Base-by-base conservation (phyloP, 805 yeast species). In the Lipomyces starkeyi region DNA sequence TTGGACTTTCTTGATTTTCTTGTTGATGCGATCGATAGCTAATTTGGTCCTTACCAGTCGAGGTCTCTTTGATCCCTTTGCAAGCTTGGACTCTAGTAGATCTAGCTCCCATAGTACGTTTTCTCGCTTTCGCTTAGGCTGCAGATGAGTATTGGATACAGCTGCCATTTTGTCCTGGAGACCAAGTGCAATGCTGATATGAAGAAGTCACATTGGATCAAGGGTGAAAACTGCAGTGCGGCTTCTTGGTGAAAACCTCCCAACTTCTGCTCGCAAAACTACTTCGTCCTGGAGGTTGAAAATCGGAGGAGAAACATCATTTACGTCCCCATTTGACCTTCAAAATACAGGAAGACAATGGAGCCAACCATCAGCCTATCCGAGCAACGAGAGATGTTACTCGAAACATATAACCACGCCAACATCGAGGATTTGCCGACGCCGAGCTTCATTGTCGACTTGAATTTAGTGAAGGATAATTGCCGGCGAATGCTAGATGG, bases 401-500 rank as follows among this genome's bases (percentile, higher is more conserved):
- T 67, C 54, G 47, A 34, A 32, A 49, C 58, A 20, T 67, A 52
- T 60, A 61, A 63, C 25, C 91, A 91, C 2, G 80, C 80, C 71
- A 60, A 75, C 0, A 73, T 86, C 55, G 63, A 76, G 0, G 85
- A 83, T 29, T 76, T 88, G 20, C 88, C 89, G 17, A 87, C 91
- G 0, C 92, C 93, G 3, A 80, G 88, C 0, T 82, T 87, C 64
- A 70, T 87, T 4, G 82, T 88, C 34, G 83, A 86, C 69, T 72
- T 80, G 58, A 63, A 73, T 0, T 76, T 76, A 20, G 83, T 86
- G 71, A 71, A 78, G 43, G 65, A 63, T 20, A 88, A 88, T 74
- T 82, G 87, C 70, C 78, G 77, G 11, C 76, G 76, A 37, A 86
- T 88, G 91, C 79, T 86, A 9, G 72, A 74, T 4, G 82, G 81